Evolutionary conservation across 306 rosid genomes (phyloP), one percentile per base, ranked within the genome.

Genomic region (Spatholobus suberectus): DNA sequence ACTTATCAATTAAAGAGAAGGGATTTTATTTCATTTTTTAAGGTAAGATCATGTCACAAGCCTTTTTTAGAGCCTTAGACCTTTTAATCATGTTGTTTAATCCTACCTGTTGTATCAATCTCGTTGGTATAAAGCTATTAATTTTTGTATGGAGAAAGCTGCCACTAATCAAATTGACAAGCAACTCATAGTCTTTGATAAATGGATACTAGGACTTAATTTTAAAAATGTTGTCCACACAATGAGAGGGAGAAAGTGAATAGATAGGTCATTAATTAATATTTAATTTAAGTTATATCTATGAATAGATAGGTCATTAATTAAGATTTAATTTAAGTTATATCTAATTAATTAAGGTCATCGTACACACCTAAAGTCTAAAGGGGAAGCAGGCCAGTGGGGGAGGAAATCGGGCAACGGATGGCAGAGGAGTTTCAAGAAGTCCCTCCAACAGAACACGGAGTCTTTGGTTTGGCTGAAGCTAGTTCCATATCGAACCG

Each of bases 361-460:
- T 6, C 26, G 20, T 3, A 46, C 67, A 57, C 13, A 94, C 98
- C 94, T 87, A 37, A 95, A 86, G 84, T 89, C 95, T 6, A 73
- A 47, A 1, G 97, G 98, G 20, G 94, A 90, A 52, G 88, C 67
- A 29, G 98, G 98, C 98, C 98, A 95, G 51, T 87, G 89, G 23
- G 93, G 87, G 44, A 89, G 88, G 26, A 72, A 81, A 26, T 91
- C 84, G 4, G 91, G 87, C 47, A 86, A 14, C 17, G 98, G 97
- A 69, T 91, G 91, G 47, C 94, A 93, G 26, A 79, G 54, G 17
- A 95, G 83, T 89, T 95, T 95, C 90, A 95, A 67, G 88, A 95
- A 95, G 84, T 95, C 98, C 41, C 98, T 93, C 98, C 98, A 95
- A 41, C 88, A 90, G 52, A 91, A 91, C 67, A 95, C 97, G 0